A percentile compares a stretch with the other conserved stretches of the same genome.
Conservation (phyloP, 2,329 filamentous ascomycete species). For the Zymoseptoria brevis region DNA sequence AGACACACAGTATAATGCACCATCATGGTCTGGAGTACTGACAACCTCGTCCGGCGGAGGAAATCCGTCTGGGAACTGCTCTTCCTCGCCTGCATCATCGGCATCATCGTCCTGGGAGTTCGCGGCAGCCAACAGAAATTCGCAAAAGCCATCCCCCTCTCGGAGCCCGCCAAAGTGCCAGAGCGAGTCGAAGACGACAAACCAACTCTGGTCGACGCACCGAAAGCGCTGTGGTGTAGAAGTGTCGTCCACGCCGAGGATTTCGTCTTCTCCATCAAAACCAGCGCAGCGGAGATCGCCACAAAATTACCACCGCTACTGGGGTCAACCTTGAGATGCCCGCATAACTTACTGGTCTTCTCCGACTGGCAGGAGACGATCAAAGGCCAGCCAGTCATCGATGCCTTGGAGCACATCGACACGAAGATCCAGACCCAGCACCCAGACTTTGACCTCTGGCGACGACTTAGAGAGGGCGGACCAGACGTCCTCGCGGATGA, state of each 20-base stretch:
- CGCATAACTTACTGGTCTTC: conserved; percentile 30
- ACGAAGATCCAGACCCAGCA: conserved; percentile 9
- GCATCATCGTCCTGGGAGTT: neutral
- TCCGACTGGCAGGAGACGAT: conserved; percentile 32
- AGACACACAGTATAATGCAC: neutral
- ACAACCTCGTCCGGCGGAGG: neutral
- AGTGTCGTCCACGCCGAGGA: conserved; percentile 34
- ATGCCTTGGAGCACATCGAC: conserved; percentile 19
- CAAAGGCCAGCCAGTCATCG: conserved; percentile 28
- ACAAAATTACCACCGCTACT: conserved; percentile 27
- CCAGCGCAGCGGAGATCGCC: conserved; percentile 26
- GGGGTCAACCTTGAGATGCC: conserved; percentile 29
- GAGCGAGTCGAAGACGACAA: neutral
- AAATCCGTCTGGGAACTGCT: neutral
- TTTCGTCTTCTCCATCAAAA: conserved; percentile 45
- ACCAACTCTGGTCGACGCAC: neutral
- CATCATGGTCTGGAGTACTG: neutral
- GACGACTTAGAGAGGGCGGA: conserved; percentile 16
- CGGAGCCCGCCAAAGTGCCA: neutral
- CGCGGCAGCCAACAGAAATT: neutral
- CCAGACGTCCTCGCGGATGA: conserved; percentile 26
- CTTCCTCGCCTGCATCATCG: neutral
- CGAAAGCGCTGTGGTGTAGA: conserved; percentile 10
- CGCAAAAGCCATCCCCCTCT: neutral
- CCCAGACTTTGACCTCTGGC: conserved; percentile 24